These are phyloP conservation scores for Oryza meridionalis DNA, from an alignment of 176 grass and related monocot species.

Conservation along the genomic window DNA sequence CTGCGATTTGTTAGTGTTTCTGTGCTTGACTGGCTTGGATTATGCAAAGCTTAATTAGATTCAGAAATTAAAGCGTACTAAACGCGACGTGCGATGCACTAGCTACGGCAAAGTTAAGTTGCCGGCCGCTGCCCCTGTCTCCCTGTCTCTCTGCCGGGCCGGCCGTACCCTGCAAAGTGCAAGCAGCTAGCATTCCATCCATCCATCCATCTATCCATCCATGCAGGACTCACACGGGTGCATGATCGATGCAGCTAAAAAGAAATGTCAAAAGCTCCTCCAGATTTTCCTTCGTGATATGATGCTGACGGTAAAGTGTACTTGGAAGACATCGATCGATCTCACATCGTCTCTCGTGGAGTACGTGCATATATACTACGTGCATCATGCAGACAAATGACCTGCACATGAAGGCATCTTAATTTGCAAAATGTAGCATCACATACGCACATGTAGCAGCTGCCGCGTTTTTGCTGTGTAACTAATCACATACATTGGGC, in stretches of 20 bases:
- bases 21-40: background rate
- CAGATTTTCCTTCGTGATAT: background rate
- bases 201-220: background rate
- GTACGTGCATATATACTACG: background rate
- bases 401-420: background rate
- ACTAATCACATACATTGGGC: background rate
- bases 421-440: background rate
- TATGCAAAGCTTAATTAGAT: background rate
- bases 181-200: background rate
- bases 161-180: background rate
- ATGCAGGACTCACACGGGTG: background rate
- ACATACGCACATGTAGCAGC: background rate
- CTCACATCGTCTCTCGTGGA: background rate
- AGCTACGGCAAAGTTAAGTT: background rate
- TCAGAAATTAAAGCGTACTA: background rate
- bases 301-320: background rate
- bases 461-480: background rate
- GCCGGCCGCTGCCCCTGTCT: background rate
- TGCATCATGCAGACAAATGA: background rate
- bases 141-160: background rate
- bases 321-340: background rate
- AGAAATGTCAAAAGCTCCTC: background rate
- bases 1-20: background rate
- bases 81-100: background rate
- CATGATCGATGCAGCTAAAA: background rate